A percentile compares a stretch with the other conserved stretches of the same genome.
phyloP scores from a whole-genome alignment of 176 grass and related monocot species.

The Aegilops tauschii region DNA sequence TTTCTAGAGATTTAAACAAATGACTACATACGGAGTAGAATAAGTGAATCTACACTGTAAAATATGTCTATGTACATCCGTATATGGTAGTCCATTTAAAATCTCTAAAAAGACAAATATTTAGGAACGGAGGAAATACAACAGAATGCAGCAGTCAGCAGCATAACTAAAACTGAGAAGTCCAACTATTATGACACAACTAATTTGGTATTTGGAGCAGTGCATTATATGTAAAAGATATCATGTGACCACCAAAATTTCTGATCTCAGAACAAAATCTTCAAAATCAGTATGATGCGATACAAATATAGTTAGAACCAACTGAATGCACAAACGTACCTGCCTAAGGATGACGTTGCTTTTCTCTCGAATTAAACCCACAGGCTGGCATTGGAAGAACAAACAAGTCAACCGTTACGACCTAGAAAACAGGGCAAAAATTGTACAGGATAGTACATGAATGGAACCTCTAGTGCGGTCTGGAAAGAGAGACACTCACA shows the following conservation, averaged over 20 bases:
- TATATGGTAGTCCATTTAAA: no score
- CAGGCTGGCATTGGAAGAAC: constrained; percentile 47
- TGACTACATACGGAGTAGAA: no score
- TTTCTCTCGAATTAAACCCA: constrained; percentile 76
- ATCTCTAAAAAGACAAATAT: no score
- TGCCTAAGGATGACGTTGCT: constrained; percentile 84
- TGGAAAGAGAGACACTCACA: constrained; percentile 40
- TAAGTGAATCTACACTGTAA: no score
- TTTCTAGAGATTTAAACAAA: no score
- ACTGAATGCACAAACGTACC: constrained; percentile 31
- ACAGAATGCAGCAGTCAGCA: background rate
- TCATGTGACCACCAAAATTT: background rate
- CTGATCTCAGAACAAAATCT: background rate
- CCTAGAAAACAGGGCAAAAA: background rate
- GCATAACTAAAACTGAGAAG: constrained; percentile 15
- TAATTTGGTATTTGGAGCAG: background rate
- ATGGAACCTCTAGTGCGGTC: background rate
- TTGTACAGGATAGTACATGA: background rate
- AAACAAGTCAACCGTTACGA: constrained; percentile 17
- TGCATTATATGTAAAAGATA: background rate
- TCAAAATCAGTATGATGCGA: constrained; percentile 4
- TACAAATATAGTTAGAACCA: constrained; percentile 3
- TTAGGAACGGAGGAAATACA: background rate
- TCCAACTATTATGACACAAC: background rate
- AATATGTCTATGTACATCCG: no score